These are phyloP conservation scores for Leccinum aurantiacum DNA, from an alignment of 768 basidiomycete species.

Conservation along the genomic window DNA sequence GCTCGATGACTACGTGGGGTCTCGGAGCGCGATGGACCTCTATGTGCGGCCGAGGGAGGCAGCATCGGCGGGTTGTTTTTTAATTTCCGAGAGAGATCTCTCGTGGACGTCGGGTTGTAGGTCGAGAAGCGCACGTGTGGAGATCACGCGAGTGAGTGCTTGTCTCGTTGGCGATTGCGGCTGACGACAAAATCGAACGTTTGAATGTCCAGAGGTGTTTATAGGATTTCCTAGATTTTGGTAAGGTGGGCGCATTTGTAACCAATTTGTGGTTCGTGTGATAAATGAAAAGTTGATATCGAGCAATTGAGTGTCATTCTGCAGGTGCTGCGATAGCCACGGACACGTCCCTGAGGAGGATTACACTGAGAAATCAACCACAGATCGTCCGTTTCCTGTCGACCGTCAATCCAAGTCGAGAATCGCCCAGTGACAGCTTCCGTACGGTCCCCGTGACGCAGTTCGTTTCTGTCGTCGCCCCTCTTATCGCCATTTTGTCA, in stretches of 20 bases:
- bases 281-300: constrained; percentile 28
- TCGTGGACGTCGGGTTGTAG: constrained; percentile 4
- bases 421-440: constrained; percentile 3
- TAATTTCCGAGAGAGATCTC: constrained; percentile 27
- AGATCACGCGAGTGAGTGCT: not conserved
- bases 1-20: not conserved
- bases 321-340: constrained; percentile 19
- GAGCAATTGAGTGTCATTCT: constrained; percentile 11
- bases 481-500: constrained; percentile 12
- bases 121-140: constrained; percentile 12
- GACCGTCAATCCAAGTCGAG: constrained; percentile 13
- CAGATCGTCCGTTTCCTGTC: constrained; percentile 9
- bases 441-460: not conserved
- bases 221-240: constrained; percentile 3
- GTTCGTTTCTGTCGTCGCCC: constrained; percentile 11
- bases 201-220: not conserved
- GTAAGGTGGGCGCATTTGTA: constrained; percentile 26
- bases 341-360: constrained; percentile 26
- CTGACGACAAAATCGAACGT: not conserved
- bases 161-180: not conserved
- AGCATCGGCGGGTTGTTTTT: constrained; percentile 17
- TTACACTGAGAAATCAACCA: constrained; percentile 23
- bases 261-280: constrained; percentile 21
- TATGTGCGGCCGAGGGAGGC: not conserved
- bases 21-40: not conserved